A percentile compares a stretch with the other conserved stretches of the same genome.
Conservation (phyloP, 177 flowering plant species). For the Vitis hybrid region DNA sequence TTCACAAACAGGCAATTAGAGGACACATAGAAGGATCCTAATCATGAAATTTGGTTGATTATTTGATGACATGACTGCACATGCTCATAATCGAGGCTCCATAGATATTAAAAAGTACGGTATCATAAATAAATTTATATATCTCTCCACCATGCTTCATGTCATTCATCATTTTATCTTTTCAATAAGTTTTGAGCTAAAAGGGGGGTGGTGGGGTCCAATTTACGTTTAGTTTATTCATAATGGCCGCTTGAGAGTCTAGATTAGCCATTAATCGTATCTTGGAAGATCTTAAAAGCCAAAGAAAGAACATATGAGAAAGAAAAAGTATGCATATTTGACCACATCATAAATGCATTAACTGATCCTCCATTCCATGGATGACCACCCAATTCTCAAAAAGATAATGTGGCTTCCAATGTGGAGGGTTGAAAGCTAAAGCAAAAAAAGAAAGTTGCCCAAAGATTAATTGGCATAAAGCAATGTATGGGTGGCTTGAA, state of each 20-base stretch:
- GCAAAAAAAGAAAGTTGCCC: not conserved
- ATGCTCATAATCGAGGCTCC: too few species aligned
- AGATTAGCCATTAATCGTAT: slow-evolving; percentile 9
- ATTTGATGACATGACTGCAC: too few species aligned
- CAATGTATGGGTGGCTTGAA: not conserved
- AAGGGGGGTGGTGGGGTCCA: too few species aligned
- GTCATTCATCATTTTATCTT: not conserved
- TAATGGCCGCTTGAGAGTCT: slow-evolving; percentile 2
- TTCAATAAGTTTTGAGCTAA: not conserved
- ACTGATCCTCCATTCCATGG: not conserved
- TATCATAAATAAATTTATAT: too few species aligned
- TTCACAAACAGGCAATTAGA: too few species aligned
- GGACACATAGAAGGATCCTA: too few species aligned
- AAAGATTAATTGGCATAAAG: not conserved
- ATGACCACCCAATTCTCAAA: not conserved
- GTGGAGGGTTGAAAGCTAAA: slow-evolving; percentile 17
- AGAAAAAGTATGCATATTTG: not conserved
- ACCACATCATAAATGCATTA: not conserved
- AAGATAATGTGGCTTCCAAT: slow-evolving; percentile 16
- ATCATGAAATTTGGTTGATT: too few species aligned
- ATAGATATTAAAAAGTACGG: too few species aligned
- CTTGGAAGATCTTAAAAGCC: slow-evolving; percentile 15
- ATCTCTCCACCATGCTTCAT: not conserved
- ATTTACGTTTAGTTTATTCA: not conserved
- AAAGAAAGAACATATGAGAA: not conserved